Evolutionary conservation across 805 yeast species (phyloP), one percentile per base, ranked within the genome.

Genomic region (Saccharomycopsis lassenensis): DNA sequence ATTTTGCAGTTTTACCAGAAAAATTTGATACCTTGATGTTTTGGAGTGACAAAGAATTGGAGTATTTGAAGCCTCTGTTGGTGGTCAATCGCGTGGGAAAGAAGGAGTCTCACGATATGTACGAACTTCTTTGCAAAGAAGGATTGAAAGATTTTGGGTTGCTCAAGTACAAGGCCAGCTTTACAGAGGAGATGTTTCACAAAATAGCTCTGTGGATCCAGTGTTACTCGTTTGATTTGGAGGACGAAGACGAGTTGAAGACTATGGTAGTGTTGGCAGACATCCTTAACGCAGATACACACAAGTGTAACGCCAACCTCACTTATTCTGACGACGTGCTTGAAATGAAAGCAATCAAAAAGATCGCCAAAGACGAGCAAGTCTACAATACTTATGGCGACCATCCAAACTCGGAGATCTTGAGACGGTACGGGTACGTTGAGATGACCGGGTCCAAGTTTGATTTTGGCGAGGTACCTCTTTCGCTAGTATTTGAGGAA

Each of bases 221-320:
- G 84, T 71, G 95, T 1, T 89, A 89, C 50, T 82, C 94, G 0
- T 89, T 91, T 57, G 98, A 91, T 53, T 81, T 84, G 10, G 80
- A 71, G 44, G 64, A 52, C 16, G 59, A 55, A 11, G 70, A 62
- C 19, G 56, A 52, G 4, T 55, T 52, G 6, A 55, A 87, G 52
- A 78, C 93, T 1, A 79, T 91, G 94, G 85, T 87, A 3, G 95
- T 97, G 0, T 60, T 86, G 31, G 97, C 97, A 0, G 98, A 89
- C 52, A 76, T 84, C 16, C 59, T 91, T 41, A 89, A 91, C 52
- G 84, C 95, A 1, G 91, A 87, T 51, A 80, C 94, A 1, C 65
- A 66, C 6, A 60, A 69, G 12, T 74, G 74, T 48, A 89, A 89
- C 54, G 95, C 95, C 5, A 69, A 75, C 39, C 58, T 86, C 43